Base-by-base conservation (phyloP, 2,329 filamentous ascomycete species). In the Pestalotiopsis sp. region DNA sequence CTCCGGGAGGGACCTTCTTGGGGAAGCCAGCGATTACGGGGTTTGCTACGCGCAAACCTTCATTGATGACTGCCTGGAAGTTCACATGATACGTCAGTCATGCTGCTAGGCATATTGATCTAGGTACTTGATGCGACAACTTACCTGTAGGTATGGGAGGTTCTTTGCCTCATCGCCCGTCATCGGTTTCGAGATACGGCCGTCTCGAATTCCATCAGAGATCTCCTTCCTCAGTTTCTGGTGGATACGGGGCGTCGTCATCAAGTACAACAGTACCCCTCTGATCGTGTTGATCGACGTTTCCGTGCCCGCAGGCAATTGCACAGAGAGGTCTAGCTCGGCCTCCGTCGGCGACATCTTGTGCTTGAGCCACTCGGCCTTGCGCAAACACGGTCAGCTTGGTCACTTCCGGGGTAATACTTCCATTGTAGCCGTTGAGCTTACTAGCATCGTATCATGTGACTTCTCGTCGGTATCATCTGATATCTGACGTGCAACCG, bases 331-430 rank as follows among this genome's bases (percentile, higher is more conserved):
- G 58, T 77, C 75, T 14, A 75, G 36, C 56, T 76, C 73, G n/a
- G 72, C 74, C 67, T 77, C 72, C 3, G 69, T 69, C 2, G 67
- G 72, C n/a, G 73, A 72, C 61, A 76, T 45, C 7, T 73, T 74
- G 20, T 73, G 66, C 14, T 71, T 73, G 4, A 76, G 71, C 75
- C 75, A 76, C 41, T 74, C 73, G 58, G 73, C 73, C 74, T 76
- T 9, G 45, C 25, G 17, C 49, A 49, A 45, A 4, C 31, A 14
- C 59, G 13, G 12, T 4, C 12, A 49, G 12, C 27, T 31, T 67
- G 39, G 67, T 63, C 31, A n/a, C 17, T 31, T 20, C 20, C 7
- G 25, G 36, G 17, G 11, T 62, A 12, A 36, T n/a, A 20, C n/a
- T 11, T 27, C 4, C 1, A 45, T 5, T 36, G 14, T 11, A 12